Percentiles rank a stretch among this genome's conserved stretches.
Evolutionary conservation across 352 stramenopile genomes (phyloP).

Genomic region (Phytophthora litchii): DNA sequence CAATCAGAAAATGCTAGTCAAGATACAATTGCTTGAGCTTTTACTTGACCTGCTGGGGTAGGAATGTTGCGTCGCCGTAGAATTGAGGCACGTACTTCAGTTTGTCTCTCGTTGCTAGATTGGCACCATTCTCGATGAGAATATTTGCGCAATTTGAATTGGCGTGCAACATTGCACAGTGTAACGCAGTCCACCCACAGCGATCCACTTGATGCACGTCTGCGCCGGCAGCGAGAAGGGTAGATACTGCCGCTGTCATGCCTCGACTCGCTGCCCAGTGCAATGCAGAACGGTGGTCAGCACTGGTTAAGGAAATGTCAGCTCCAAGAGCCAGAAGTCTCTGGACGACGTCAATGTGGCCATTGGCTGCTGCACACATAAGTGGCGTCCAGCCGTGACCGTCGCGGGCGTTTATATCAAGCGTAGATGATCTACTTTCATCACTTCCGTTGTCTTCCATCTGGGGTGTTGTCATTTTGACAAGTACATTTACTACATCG

Average conservation of each 20-base stretch:
- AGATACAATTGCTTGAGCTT: conserved; percentile 1
- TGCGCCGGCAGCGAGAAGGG: conserved; percentile 43
- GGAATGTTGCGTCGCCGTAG: conserved; percentile 20
- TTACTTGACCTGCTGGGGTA: not conserved
- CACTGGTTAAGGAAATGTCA: conserved; percentile 38
- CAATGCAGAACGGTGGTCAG: conserved; percentile 59
- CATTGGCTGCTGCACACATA: conserved; percentile 64
- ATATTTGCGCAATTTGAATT: conserved; percentile 35
- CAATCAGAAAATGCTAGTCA: conserved; percentile 8
- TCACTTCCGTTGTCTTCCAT: not conserved
- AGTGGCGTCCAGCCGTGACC: conserved; percentile 58
- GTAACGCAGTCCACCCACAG: conserved; percentile 63
- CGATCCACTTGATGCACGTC: conserved; percentile 42
- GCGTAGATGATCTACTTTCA: conserved; percentile 7
- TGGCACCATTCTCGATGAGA: conserved; percentile 48
- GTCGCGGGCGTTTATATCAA: conserved; percentile 56
- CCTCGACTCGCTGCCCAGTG: conserved; percentile 68
- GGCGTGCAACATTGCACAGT: conserved; percentile 64
- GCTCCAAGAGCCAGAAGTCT: conserved; percentile 48
- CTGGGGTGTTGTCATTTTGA: conserved; percentile 24
- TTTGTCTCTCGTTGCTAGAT: conserved; percentile 36
- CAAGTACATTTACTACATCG: conserved; percentile 44
- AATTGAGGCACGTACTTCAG: conserved; percentile 39
- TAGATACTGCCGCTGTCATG: conserved; percentile 39
- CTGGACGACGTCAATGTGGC: conserved; percentile 46